These are phyloP conservation scores for Trichoderma semiorbis DNA, from an alignment of 2,329 filamentous ascomycete species.

Conservation along the genomic window DNA sequence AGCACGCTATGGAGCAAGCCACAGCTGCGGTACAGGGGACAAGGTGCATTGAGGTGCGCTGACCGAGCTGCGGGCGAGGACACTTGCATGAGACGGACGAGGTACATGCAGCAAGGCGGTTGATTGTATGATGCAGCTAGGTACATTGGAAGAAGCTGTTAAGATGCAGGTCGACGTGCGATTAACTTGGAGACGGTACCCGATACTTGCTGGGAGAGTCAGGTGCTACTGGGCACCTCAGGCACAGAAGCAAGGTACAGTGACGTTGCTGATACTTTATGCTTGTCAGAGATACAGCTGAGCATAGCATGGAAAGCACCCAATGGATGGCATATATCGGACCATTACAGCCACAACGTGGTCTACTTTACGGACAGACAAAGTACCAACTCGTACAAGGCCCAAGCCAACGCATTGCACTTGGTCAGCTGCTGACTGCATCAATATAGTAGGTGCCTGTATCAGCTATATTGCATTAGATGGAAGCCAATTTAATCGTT, in stretches of 20 bases:
- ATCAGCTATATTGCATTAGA: neutral
- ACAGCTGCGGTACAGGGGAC: neutral
- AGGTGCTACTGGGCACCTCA: neutral
- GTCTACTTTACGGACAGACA: neutral
- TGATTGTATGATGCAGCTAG: neutral
- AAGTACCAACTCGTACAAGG: neutral
- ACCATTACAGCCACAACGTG: neutral
- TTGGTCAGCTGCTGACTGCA: conserved; percentile 4
- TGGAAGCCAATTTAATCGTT: neutral
- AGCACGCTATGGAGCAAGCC: conserved; percentile 1
- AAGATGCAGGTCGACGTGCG: neutral
- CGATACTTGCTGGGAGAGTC: neutral
- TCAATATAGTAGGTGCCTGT: neutral
- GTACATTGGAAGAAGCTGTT: neutral
- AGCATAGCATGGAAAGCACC: neutral
- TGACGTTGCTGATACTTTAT: neutral
- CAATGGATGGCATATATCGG: neutral
- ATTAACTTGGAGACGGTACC: neutral
- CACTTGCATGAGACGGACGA: neutral
- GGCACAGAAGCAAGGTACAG: neutral
- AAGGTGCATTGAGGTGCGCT: neutral
- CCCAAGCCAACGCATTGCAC: neutral
- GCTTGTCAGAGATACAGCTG: neutral
- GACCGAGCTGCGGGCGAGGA: neutral
- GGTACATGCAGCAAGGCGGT: neutral